Evolutionary conservation across 495 filamentous ascomycete species (phyloP).

Genomic region (Cryomyces minteri): DNA sequence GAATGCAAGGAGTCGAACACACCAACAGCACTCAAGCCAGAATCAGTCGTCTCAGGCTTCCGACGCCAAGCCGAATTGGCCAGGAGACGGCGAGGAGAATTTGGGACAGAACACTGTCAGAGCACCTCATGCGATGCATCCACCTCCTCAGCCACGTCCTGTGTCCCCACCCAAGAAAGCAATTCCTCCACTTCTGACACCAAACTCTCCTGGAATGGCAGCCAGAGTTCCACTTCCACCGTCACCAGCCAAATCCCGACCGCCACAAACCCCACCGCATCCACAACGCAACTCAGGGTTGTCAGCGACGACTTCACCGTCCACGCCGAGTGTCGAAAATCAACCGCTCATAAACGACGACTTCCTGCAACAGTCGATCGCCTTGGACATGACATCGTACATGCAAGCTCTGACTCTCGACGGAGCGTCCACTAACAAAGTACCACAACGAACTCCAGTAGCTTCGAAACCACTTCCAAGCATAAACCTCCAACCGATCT

Average conservation of each 20-base stretch:
- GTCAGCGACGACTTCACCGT: too few species aligned
- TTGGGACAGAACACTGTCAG: neutral
- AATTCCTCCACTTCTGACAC: conserved; percentile 19
- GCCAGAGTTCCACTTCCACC: conserved; percentile 42
- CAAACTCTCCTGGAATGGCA: conserved; percentile 29
- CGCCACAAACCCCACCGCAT: conserved; percentile 6
- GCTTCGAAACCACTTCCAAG: too few species aligned
- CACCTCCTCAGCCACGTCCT: conserved; percentile 14
- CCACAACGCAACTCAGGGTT: conserved; percentile 4
- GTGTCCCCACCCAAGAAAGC: conserved; percentile 43
- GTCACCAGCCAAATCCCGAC: conserved; percentile 22
- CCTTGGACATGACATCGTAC: conserved; percentile 14
- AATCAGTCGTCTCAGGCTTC: neutral
- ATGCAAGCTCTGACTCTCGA: neutral
- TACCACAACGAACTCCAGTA: too few species aligned
- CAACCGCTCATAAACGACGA: conserved; percentile 16
- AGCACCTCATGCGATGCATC: neutral
- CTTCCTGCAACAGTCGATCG: conserved; percentile 19
- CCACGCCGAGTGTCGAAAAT: conserved; percentile 1
- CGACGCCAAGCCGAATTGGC: neutral
- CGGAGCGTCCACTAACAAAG: conserved; percentile 1
- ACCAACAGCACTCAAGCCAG: too few species aligned
- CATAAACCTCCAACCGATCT: conserved; percentile 9
- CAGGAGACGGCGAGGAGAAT: conserved; percentile 5
- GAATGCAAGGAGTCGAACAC: conserved; percentile 31